Evolutionary conservation across 148 eudicot genomes (phyloP).

Genomic region (Polygonum aviculare): DNA sequence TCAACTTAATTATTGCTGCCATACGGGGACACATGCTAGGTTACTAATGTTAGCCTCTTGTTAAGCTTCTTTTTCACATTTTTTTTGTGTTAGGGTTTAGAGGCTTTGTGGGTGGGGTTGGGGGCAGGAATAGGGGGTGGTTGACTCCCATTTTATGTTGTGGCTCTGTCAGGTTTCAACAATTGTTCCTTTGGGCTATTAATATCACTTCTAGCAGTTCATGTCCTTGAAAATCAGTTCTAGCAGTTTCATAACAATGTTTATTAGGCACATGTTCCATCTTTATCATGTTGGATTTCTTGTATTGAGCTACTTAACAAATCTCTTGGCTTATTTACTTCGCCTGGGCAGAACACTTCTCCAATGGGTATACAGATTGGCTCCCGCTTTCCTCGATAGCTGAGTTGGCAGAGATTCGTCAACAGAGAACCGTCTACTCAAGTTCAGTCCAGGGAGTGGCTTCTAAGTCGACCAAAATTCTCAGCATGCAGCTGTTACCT

Average conservation of each 20-base stretch:
- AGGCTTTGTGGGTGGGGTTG: background rate
- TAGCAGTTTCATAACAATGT: slow-evolving; percentile 26
- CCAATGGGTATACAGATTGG: slow-evolving; percentile 62
- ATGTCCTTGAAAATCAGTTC: slow-evolving; percentile 35
- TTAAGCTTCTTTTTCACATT: background rate
- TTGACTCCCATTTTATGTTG: background rate
- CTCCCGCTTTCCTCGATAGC: slow-evolving; percentile 66
- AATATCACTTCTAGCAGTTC: background rate
- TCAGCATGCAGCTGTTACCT: slow-evolving; percentile 12
- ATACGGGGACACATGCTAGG: background rate
- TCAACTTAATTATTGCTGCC: background rate
- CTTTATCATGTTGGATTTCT: slow-evolving; percentile 27
- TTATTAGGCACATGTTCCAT: slow-evolving; percentile 29
- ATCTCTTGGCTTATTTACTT: slow-evolving; percentile 49
- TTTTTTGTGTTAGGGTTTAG: background rate
- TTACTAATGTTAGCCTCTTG: background rate
- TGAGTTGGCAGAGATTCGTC: slow-evolving; percentile 41
- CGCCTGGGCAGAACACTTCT: slow-evolving; percentile 70
- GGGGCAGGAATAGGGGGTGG: background rate
- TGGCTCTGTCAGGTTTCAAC: background rate
- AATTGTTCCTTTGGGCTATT: slow-evolving; percentile 17
- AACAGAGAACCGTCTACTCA: slow-evolving; percentile 26
- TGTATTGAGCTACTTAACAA: slow-evolving; percentile 28
- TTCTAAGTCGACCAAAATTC: background rate
- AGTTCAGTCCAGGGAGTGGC: slow-evolving; percentile 20